A percentile compares a stretch with the other conserved stretches of the same genome.
Evolutionary conservation across 2,329 filamentous ascomycete species (phyloP).

Genomic region (Lachnellula cervina): DNA sequence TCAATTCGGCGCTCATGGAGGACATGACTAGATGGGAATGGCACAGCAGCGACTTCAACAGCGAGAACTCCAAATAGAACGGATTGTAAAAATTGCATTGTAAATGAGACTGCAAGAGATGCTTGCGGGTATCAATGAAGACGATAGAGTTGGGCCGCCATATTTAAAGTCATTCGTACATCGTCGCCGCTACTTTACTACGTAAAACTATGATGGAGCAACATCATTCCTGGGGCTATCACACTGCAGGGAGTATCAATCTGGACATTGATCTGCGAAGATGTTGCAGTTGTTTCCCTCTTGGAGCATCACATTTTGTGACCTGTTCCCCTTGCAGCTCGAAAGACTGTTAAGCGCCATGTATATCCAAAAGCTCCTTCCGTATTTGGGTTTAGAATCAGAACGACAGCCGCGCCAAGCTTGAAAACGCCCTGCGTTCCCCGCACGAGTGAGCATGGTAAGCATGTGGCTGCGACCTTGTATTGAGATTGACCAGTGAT

Average conservation of each 20-base stretch:
- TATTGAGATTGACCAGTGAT: neutral
- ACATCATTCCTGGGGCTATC: neutral
- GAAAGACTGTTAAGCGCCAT: neutral
- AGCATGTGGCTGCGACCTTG: neutral
- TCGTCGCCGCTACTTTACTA: neutral
- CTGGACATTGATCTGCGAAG: neutral
- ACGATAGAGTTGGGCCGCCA: neutral
- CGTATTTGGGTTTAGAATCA: neutral
- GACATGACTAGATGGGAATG: slow-evolving; percentile 14
- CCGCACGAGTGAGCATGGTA: neutral
- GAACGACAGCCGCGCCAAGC: neutral
- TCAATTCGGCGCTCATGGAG: slow-evolving; percentile 21
- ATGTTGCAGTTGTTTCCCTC: neutral
- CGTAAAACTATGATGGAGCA: too few species aligned
- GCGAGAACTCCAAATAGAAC: slow-evolving; percentile 11
- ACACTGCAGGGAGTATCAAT: neutral
- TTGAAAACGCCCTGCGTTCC: neutral
- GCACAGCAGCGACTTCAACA: slow-evolving; percentile 10
- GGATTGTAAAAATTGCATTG: slow-evolving; percentile 17
- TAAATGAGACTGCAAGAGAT: neutral
- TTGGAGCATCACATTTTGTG: too few species aligned
- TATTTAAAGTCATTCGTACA: neutral
- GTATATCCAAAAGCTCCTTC: neutral
- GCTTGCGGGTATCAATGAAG: too few species aligned
- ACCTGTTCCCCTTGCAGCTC: too few species aligned